Evolutionary conservation across 2,329 filamentous ascomycete genomes (phyloP).

Genomic region (Aspergillus sp.): DNA sequence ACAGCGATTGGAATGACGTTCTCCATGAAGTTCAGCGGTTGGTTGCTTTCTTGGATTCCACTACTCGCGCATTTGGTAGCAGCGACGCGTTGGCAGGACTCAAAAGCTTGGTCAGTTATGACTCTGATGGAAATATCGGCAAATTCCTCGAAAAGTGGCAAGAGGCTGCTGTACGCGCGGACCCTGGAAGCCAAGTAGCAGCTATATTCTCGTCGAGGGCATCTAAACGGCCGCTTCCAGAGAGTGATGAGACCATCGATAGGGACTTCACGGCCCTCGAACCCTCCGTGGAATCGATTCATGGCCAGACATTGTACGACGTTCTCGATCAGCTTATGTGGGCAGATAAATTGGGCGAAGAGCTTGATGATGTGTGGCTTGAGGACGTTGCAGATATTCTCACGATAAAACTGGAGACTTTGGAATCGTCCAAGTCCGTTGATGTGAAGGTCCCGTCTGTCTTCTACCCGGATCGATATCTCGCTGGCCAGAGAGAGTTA

Average conservation of each 20-base stretch:
- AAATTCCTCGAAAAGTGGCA: conserved; percentile 45
- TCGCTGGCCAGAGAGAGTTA: conserved; percentile 41
- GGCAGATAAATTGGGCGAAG: conserved; percentile 30
- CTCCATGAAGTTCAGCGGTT: conserved; percentile 51
- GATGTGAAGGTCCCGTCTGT: conserved; percentile 44
- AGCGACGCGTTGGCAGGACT: conserved; percentile 41
- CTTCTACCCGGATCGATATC: conserved; percentile 53
- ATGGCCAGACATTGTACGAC: conserved; percentile 43
- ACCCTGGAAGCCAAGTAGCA: conserved; percentile 32
- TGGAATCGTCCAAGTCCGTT: conserved; percentile 26
- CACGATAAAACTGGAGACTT: conserved; percentile 38
- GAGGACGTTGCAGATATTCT: conserved; percentile 46
- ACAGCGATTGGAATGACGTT: conserved; percentile 36
- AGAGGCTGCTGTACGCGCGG: conserved; percentile 33
- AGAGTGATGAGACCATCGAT: conserved; percentile 19
- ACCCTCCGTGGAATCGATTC: conserved; percentile 27
- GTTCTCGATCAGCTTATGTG: conserved; percentile 45
- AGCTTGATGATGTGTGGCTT: conserved; percentile 39
- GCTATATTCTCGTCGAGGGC: conserved; percentile 40
- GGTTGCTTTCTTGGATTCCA: conserved; percentile 52
- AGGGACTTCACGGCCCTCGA: conserved; percentile 33
- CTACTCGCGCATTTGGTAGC: conserved; percentile 51
- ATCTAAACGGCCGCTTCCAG: conserved; percentile 25
- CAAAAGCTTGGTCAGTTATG: conserved; percentile 25
- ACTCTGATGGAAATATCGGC: conserved; percentile 28